Percentiles rank a stretch among this genome's conserved stretches.
Evolutionary conservation across 1,139 yeast genomes (phyloP).

Genomic region (Suhomyces terraborum): DNA sequence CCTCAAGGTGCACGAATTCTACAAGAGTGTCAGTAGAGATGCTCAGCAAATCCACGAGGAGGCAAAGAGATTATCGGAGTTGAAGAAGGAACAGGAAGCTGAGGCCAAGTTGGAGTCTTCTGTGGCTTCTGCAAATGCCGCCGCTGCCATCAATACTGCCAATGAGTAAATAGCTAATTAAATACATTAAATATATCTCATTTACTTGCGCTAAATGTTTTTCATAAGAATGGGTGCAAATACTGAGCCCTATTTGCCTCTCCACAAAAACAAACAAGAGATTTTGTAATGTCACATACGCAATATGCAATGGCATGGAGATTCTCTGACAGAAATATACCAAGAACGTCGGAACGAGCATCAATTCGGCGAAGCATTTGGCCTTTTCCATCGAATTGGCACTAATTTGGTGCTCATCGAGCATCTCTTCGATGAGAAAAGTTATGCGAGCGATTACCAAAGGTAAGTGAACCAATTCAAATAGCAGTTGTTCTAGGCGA

Average conservation of each 20-base stretch:
- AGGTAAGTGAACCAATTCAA: background rate
- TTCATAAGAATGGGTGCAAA: constrained; percentile 3
- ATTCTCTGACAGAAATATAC: too few species aligned
- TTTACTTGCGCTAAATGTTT: too few species aligned
- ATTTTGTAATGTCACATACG: too few species aligned
- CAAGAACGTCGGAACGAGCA: too few species aligned
- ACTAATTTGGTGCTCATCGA: constrained; percentile 6
- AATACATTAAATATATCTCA: background rate
- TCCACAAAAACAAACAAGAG: too few species aligned
- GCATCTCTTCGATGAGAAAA: constrained; percentile 5
- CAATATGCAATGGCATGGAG: too few species aligned
- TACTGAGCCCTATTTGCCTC: too few species aligned
- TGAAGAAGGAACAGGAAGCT: constrained; percentile 42
- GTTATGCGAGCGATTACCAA: constrained; percentile 1
- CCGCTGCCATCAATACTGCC: constrained; percentile 11
- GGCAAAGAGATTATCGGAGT: constrained; percentile 67
- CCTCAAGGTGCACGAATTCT: constrained; percentile 52
- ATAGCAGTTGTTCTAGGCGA: background rate
- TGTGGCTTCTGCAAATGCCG: constrained; percentile 12
- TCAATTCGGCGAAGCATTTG: too few species aligned
- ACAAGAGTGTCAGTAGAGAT: constrained; percentile 55
- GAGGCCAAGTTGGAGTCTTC: constrained; percentile 9
- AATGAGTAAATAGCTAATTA: constrained; percentile 4
- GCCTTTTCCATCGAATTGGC: background rate
- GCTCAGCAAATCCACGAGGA: constrained; percentile 69